Conservation (phyloP, 257 asterid genomes). For the Lycium ferocissimum region DNA sequence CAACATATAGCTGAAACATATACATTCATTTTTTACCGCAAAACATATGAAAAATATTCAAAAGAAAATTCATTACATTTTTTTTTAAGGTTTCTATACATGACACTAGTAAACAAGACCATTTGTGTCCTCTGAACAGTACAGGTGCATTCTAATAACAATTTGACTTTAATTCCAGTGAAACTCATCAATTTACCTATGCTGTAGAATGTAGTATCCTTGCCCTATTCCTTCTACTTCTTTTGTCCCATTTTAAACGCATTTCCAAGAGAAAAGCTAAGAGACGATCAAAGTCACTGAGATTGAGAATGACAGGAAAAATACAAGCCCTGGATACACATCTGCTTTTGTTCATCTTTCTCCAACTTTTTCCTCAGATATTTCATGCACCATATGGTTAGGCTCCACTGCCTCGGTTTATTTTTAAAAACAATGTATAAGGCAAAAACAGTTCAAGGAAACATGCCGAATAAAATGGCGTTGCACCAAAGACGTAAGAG, state of each 20-base stretch:
- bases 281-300: neutral
- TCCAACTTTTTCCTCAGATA: neutral
- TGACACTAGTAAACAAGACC: neutral
- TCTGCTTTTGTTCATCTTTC: neutral
- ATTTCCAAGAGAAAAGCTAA: slow-evolving; percentile 2
- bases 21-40: neutral
- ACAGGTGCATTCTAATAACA: neutral
- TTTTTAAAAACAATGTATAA: neutral
- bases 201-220: neutral
- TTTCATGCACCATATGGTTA: slow-evolving; percentile 14
- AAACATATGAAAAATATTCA: slow-evolving; percentile 15
- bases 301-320: slow-evolving; percentile 5
- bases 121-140: neutral
- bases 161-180: neutral
- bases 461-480: neutral
- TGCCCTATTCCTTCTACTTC: slow-evolving; percentile 9
- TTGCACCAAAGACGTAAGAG: slow-evolving; percentile 16
- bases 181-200: slow-evolving; percentile 16
- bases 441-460: neutral
- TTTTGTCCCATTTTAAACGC: neutral
- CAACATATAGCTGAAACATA: slow-evolving; percentile 74
- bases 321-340: neutral
- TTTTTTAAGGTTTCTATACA: neutral
- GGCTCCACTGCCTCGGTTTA: neutral
- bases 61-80: neutral